Base-by-base conservation (phyloP, 495 filamentous ascomycete genomes). In the Trypethelium eluteriae region DNA sequence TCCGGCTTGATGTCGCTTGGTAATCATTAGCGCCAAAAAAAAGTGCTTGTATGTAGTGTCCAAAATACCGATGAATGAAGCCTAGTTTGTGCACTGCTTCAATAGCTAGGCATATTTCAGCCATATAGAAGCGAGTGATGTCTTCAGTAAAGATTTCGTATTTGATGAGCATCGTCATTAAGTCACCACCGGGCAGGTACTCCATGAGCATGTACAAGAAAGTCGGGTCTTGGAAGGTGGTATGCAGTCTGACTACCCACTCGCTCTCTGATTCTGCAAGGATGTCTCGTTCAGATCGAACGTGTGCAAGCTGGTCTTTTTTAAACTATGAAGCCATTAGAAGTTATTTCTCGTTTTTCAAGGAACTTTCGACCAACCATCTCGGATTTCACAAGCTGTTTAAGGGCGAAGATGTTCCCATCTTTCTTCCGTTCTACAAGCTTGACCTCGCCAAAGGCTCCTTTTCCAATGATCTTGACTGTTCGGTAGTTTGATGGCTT, bases 141-240 rank as follows among this genome's bases (percentile, higher is more conserved):
- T 98, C 94, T 74, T 97, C 92, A 0, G 92, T 95, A 78, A 99
- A 99, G 72, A 99, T 96, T 76, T 99, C 94, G 74, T 99, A 98
- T 81, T 97, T 98, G 79, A 99, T 99, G 71, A 99, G 83, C 94
- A 99, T 99, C 39, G 94, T 99, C 94, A 99, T 99, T 74, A 99
- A 77, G 81, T 99, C 94, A 73, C 94, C 94, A 74, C 94, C 94
- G 14, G 94, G 94, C 72, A 98, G 84, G 78, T 97, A 99, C 78
- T 99, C 94, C 94, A 99, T 98, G 66, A 99, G 84, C 85, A 99
- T 89, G 79, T 99, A 98, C 14, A 99, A 82, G 79, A 96, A 98
- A 66, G 92, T 92, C 62, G 83, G 80, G 76, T 99, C 94, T 76
- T 99, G 94, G 80, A 98, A 99, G 6, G 94, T 96, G 18, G 93